These are phyloP conservation scores for Globisporangium viniferum DNA, from an alignment of 352 stramenopile species.

Conservation along the genomic window DNA sequence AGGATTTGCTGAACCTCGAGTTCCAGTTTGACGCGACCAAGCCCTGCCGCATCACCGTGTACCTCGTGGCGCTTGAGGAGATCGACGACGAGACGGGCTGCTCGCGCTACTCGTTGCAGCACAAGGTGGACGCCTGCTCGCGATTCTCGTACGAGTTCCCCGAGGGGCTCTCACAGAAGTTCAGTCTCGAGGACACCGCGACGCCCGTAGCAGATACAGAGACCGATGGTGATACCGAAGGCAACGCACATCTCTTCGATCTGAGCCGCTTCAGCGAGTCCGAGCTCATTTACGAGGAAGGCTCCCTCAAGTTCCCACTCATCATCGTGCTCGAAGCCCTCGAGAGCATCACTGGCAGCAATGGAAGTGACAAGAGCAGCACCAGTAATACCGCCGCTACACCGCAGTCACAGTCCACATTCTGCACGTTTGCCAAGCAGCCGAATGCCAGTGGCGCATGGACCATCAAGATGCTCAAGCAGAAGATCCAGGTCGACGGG, in stretches of 20 bases:
- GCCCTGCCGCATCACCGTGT: conserved; percentile 61
- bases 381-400: neutral
- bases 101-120: conserved; percentile 54
- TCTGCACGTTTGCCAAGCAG: conserved; percentile 65
- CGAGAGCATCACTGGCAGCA: conserved; percentile 4
- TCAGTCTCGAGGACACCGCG: conserved; percentile 30
- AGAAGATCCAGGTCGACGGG: conserved; percentile 71
- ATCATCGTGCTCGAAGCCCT: conserved; percentile 68
- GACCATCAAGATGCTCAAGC: conserved; percentile 78
- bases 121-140: conserved; percentile 35
- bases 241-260: conserved; percentile 30
- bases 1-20: conserved; percentile 32
- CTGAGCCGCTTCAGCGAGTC: conserved; percentile 31
- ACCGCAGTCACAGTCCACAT: conserved; percentile 77
- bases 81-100: conserved; percentile 63
- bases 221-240: conserved; percentile 15
- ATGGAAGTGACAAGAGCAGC: neutral
- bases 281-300: conserved; percentile 48
- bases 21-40: conserved; percentile 83
- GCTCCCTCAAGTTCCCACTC: conserved; percentile 52
- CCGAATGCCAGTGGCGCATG: conserved; percentile 33
- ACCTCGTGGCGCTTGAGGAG: conserved; percentile 59
- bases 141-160: conserved; percentile 39
- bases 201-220: neutral
- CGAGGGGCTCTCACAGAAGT: conserved; percentile 51